Base-by-base conservation (phyloP, 306 rosid genomes). In the Elaeagnus macrophylla region DNA sequence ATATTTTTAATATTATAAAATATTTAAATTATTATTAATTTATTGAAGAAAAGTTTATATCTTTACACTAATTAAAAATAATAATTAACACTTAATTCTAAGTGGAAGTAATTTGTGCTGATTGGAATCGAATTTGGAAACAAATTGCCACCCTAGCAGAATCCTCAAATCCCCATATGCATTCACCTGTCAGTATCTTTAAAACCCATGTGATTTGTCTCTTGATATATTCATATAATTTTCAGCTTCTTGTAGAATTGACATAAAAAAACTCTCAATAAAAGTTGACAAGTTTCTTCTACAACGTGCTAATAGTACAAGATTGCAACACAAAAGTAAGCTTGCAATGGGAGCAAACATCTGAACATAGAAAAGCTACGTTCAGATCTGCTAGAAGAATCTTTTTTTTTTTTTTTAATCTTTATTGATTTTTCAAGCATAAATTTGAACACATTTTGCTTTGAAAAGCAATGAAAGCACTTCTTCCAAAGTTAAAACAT, bases 71-170 rank as follows among this genome's bases (percentile, higher is more conserved):
- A n/a, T n/a, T n/a, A n/a, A n/a, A n/a, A n/a, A n/a, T n/a, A n/a
- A 25, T 25, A 25, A 1, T 25, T 25, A 20, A 4, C 3, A 25
- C 3, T 25, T 25, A 25, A 25, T 25, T 25, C 4, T 25, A 25
- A 25, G 4, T 25, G 0, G 3, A 25, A 25, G 4, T 25, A 25
- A 25, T 25, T 25, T n/a, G n/a, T n/a, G n/a, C n/a, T n/a, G n/a
- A n/a, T n/a, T n/a, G n/a, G n/a, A n/a, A n/a, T n/a, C n/a, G n/a
- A n/a, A n/a, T n/a, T n/a, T n/a, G n/a, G n/a, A n/a, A n/a, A n/a
- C n/a, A 64, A 32, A 64, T 64, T 5, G 4, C 40, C 54, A 38
- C 60, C 60, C 70, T 62, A 57, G 36, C 41, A 47, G 50, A 60
- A 52, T 47, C 44, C 56, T 47, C 47, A 45, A 14, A 37, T 13